These are phyloP conservation scores for Rhodotorula sphaerocarpa DNA, from an alignment of 768 basidiomycete species.

Conservation along the genomic window DNA sequence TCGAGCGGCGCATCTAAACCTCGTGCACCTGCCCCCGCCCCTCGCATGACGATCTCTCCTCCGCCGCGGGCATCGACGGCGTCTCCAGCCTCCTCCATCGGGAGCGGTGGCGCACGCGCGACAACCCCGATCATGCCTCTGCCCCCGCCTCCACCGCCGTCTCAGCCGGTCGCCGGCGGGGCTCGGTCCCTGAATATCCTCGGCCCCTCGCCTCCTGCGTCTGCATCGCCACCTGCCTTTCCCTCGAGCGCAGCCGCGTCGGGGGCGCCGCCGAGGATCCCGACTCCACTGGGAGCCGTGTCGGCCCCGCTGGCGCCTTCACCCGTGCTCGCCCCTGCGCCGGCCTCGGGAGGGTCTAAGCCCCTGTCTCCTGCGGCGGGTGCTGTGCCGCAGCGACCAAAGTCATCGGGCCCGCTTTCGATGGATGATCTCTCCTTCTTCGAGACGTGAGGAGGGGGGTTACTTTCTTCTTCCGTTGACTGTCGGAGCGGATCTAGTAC, in stretches of 20 bases:
- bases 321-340: neutral
- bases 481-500: no score
- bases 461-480: no score
- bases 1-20: neutral
- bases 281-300: neutral
- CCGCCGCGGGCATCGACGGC: neutral
- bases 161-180: slow-evolving; percentile 24
- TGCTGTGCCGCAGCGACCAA: neutral
- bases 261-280: no score
- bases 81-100: neutral
- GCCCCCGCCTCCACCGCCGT: slow-evolving; percentile 28
- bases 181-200: neutral
- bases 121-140: slow-evolving; percentile 27
- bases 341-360: neutral
- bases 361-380: neutral
- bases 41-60: slow-evolving; percentile 15
- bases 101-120: neutral
- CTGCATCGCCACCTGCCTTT: neutral
- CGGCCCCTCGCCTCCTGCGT: neutral
- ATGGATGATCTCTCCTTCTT: slow-evolving; percentile 30
- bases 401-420: slow-evolving; percentile 14
- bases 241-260: no score
- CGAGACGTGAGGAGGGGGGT: slow-evolving; percentile 11
- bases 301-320: neutral
- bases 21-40: slow-evolving; percentile 1